Evolutionary conservation across 192 early-diverging fungal species (phyloP).

Genomic region (Phlyctochytrium bullatum): DNA sequence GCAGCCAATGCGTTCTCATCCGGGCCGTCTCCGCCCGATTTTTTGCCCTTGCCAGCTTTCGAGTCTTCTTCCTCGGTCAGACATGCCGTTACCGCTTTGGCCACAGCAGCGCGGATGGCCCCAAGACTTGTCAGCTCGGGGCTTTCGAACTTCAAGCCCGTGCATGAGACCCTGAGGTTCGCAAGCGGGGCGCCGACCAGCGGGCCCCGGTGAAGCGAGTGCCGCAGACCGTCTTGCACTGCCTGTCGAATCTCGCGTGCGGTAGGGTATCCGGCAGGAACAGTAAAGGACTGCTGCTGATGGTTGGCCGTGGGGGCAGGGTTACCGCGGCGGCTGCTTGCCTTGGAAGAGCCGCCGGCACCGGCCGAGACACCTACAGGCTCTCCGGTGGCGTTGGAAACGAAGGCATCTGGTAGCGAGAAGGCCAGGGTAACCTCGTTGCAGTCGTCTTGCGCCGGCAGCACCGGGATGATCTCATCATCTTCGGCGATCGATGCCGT

Average conservation of each 20-base stretch:
- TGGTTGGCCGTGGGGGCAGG: too few relatives aligned
- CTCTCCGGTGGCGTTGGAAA: slow-evolving; percentile 2
- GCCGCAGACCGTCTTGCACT: slow-evolving; percentile 62
- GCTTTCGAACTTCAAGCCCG: slow-evolving; percentile 16
- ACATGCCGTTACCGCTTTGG: slow-evolving; percentile 37
- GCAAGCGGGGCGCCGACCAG: slow-evolving; percentile 77
- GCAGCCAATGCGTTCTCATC: too few relatives aligned
- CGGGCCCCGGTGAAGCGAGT: slow-evolving; percentile 71
- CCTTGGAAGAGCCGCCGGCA: background rate
- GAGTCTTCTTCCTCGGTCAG: slow-evolving; percentile 36
- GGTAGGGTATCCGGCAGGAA: too few relatives aligned
- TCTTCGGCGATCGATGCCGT: slow-evolving; percentile 4
- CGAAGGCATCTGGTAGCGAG: too few relatives aligned
- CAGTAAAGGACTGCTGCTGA: too few relatives aligned
- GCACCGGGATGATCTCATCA: slow-evolving; percentile 11
- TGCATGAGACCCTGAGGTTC: slow-evolving; percentile 34
- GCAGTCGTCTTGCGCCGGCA: background rate
- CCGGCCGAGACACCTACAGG: background rate
- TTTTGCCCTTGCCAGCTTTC: too few relatives aligned
- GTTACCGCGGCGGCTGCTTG: too few relatives aligned
- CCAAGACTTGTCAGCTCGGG: slow-evolving; percentile 31
- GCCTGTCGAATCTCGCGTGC: slow-evolving; percentile 39
- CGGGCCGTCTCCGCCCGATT: too few relatives aligned
- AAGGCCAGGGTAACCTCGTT: too few relatives aligned
- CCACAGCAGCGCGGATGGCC: slow-evolving; percentile 48